Evolutionary conservation across 2,329 filamentous ascomycete species (phyloP).

Genomic region (Aspergillus ustus): DNA sequence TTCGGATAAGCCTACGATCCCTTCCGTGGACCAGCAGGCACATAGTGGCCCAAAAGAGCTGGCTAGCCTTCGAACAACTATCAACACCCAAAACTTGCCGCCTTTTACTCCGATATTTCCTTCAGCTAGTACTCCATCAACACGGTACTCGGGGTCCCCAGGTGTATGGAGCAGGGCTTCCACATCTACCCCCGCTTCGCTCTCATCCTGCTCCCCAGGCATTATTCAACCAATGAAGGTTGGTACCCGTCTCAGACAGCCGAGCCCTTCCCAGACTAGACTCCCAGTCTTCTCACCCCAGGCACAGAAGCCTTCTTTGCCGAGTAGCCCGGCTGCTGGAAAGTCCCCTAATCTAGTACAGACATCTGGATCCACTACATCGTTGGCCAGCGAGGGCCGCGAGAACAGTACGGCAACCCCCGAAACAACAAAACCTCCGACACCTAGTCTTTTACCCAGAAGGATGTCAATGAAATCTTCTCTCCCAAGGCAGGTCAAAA

Average conservation of each 20-base stretch:
- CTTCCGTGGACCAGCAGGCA: slow-evolving; percentile 21
- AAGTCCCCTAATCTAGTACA: slow-evolving; percentile 20
- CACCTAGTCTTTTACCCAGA: slow-evolving; percentile 66
- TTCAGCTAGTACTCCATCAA: slow-evolving; percentile 50
- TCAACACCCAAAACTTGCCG: slow-evolving; percentile 42
- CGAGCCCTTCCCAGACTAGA: slow-evolving; percentile 44
- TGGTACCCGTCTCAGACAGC: slow-evolving; percentile 40
- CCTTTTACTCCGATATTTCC: slow-evolving; percentile 44
- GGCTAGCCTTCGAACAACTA: slow-evolving; percentile 41
- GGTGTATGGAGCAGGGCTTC: slow-evolving; percentile 53
- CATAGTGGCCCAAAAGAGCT: slow-evolving; percentile 42
- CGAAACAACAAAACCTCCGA: slow-evolving; percentile 31
- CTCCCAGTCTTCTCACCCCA: slow-evolving; percentile 36
- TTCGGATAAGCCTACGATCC: slow-evolving; percentile 21
- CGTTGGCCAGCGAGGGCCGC: slow-evolving; percentile 9
- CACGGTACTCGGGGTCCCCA: slow-evolving; percentile 51
- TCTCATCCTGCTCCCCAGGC: slow-evolving; percentile 55
- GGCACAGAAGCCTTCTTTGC: slow-evolving; percentile 25
- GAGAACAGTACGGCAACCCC: slow-evolving; percentile 6
- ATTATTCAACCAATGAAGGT: slow-evolving; percentile 47
- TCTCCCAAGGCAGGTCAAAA: slow-evolving; percentile 42
- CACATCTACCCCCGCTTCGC: slow-evolving; percentile 54
- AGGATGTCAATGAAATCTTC: slow-evolving; percentile 64
- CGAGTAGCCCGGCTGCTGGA: slow-evolving; percentile 25
- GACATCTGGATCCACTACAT: slow-evolving; percentile 17